These are phyloP conservation scores for Tagetes erecta DNA, from an alignment of 129 eudicot genomes.

Conservation along the genomic window DNA sequence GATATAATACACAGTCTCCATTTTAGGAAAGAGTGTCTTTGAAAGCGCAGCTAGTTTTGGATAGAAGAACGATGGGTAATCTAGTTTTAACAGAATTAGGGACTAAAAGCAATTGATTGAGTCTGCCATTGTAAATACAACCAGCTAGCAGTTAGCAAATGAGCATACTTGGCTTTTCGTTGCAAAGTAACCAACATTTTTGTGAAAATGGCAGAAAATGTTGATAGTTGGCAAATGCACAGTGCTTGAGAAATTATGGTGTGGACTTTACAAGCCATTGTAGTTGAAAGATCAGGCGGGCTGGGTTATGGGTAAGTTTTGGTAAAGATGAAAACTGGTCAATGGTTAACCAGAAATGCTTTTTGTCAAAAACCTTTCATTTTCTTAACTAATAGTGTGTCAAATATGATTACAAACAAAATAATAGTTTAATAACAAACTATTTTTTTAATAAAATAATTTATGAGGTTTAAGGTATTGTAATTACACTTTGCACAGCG, in stretches of 20 bases:
- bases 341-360: background rate
- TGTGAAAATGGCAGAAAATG: slow-evolving; percentile 3
- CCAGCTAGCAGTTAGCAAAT: background rate
- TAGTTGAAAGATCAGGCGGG: background rate
- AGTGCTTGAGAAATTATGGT: background rate
- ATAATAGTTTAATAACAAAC: background rate
- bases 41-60: slow-evolving; percentile 85
- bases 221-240: background rate
- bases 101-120: background rate
- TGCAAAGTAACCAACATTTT: slow-evolving; percentile 3
- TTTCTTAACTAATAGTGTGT: background rate
- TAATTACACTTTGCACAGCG: background rate
- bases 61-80: slow-evolving; percentile 91
- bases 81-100: slow-evolving; percentile 33
- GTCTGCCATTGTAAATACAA: background rate
- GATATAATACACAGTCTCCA: slow-evolving; percentile 94
- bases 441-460: background rate
- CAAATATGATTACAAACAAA: background rate
- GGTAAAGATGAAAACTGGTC: background rate
- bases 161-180: slow-evolving; percentile 10
- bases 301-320: background rate
- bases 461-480: background rate
- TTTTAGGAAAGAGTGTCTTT: slow-evolving; percentile 70
- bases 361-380: background rate
- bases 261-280: background rate